phyloP scores from a whole-genome alignment of 306 rosid genomes.

The Dicorynia guianensis region DNA sequence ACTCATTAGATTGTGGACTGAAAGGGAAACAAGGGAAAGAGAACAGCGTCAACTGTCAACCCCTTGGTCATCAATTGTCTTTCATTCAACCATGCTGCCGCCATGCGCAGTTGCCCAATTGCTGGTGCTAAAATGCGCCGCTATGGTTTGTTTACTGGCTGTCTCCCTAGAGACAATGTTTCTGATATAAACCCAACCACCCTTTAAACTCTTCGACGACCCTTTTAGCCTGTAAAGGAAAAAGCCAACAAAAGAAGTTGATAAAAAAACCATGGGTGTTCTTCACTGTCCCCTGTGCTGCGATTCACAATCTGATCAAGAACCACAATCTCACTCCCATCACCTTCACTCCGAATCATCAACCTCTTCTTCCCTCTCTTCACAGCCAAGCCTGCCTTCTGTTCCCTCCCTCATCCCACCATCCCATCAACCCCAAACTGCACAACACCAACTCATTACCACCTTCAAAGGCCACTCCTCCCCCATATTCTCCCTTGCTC shows the following conservation, averaged over 20 bases:
- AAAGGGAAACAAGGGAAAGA: not conserved
- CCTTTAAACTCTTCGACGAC: not conserved
- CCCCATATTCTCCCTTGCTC: constrained; percentile 54
- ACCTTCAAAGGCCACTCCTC: constrained; percentile 57
- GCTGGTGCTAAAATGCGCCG: constrained; percentile 1
- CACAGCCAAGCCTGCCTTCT: constrained; percentile 78
- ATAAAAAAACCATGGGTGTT: constrained; percentile 49
- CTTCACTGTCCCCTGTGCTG: constrained; percentile 53
- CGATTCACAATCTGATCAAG: constrained; percentile 28
- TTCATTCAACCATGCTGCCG: not conserved
- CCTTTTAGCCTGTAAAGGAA: not conserved
- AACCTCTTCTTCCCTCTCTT: constrained; percentile 59
- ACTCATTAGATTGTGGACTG: not conserved
- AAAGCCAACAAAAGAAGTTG: not conserved
- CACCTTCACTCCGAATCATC: constrained; percentile 57
- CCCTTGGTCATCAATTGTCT: too few relatives aligned
- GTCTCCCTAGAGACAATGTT: not conserved
- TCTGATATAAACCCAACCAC: constrained; percentile 40
- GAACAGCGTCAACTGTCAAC: not conserved
- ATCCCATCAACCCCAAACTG: constrained; percentile 6
- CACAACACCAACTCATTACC: constrained; percentile 46
- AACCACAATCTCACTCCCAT: constrained; percentile 27
- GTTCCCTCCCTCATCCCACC: constrained; percentile 66
- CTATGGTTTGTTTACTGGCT: not conserved
- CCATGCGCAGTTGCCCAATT: constrained; percentile 4